Percentiles rank a stretch among this genome's conserved stretches.
Conservation (phyloP, 1,139 yeast genomes). For the Kodamaea plutei region DNA sequence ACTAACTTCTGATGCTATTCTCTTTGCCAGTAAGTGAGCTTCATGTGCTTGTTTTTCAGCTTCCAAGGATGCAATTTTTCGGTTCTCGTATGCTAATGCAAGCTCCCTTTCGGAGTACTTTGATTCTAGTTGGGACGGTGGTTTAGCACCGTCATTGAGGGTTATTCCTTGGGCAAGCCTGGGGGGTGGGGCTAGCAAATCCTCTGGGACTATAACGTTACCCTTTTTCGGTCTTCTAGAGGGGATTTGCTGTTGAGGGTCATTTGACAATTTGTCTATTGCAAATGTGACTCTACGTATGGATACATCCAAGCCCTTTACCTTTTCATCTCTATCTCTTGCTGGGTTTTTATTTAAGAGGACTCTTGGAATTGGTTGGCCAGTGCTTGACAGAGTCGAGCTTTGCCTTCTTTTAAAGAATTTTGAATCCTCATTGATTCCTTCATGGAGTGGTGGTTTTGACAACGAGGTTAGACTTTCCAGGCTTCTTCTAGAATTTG, state of each 20-base stretch:
- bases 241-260: slow-evolving; percentile 96
- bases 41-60: slow-evolving; percentile 71
- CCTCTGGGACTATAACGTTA: slow-evolving; percentile 73
- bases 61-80: slow-evolving; percentile 50
- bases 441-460: too few relatives aligned
- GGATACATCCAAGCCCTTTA: slow-evolving; percentile 37
- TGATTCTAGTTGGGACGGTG: slow-evolving; percentile 15
- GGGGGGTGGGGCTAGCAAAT: slow-evolving; percentile 58
- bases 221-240: slow-evolving; percentile 80
- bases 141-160: slow-evolving; percentile 26
- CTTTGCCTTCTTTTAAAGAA: not conserved
- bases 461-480: not conserved
- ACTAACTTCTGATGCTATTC: slow-evolving; percentile 62
- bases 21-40: slow-evolving; percentile 66
- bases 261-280: slow-evolving; percentile 59
- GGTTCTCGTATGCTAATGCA: slow-evolving; percentile 53
- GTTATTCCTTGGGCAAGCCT: slow-evolving; percentile 62
- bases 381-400: not conserved
- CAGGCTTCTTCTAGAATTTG: not conserved
- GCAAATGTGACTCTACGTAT: slow-evolving; percentile 74
- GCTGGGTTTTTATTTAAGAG: slow-evolving; percentile 47
- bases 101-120: slow-evolving; percentile 51
- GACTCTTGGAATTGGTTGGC: slow-evolving; percentile 20
- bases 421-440: not conserved
- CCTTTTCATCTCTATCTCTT: slow-evolving; percentile 27